Base-by-base conservation (phyloP, 1,284 basidiomycete genomes). In the Coniferiporia sulphurascens region DNA sequence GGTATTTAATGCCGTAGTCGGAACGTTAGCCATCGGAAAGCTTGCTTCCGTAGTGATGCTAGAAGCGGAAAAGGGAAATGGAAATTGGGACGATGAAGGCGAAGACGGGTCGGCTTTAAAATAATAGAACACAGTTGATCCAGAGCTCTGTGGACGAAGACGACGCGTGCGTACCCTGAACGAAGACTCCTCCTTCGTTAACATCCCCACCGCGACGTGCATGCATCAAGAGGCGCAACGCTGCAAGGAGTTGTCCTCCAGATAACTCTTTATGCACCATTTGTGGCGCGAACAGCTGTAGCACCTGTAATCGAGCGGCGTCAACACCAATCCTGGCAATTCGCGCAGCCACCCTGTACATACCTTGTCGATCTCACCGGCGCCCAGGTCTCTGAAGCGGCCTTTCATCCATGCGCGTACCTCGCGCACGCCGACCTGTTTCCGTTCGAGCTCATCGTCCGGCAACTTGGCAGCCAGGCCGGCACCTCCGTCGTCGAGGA, bases 201-300 rank as follows among this genome's bases (percentile, higher is more conserved):
- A 87, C 69, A 6, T 79, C 77, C 60, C 79, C 81, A 4, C 87
- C 87, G 21, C 71, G 72, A 63, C 81, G 76, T n/a, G 77, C 79
- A 64, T 91, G 87, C 17, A 81, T 69, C 0, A 87, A 77, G 3
- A 91, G 79, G 38, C 89, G 73, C 27, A 88, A 71, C 0, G 79
- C 84, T 10, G 87, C 88, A 66, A 90, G 90, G 68, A 90, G 87
- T 65, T 91, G 85, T n/a, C 84, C 84, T 1, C 82, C 83, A 10
- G 77, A 59, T 15, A 61, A 76, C 63, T 87, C 84, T 12, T 75
- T 72, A 12, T 74, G 76, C 0, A 72, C 74, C 48, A 86, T 70
- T 56, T 71, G 74, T 4, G 85, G 81, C 52, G 75, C 75, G 67
- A 91, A 89, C 1, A 86, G 70, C 51, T 75, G 79, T 56, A 91